Evolutionary conservation across 805 yeast genomes (phyloP).

Genomic region (Diddensiella caesifluorescens): DNA sequence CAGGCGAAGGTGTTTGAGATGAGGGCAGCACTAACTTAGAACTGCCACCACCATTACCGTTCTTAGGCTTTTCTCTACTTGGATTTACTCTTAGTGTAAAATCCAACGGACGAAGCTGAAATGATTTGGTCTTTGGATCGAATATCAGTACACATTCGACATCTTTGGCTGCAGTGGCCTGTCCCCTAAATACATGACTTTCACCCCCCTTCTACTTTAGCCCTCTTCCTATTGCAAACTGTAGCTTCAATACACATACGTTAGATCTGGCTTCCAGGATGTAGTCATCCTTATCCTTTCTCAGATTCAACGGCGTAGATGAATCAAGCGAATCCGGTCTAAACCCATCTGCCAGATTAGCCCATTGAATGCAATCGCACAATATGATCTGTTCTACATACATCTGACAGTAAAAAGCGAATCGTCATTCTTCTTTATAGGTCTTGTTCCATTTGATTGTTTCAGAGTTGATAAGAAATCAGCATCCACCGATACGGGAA

Average conservation of each 20-base stretch:
- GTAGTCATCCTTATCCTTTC: constrained; percentile 21
- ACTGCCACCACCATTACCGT: no score
- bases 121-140: constrained; percentile 48
- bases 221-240: not conserved
- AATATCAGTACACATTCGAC: constrained; percentile 72
- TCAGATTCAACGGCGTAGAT: constrained; percentile 11
- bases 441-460: not conserved
- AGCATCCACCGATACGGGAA: constrained; percentile 12
- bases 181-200: constrained; percentile 25
- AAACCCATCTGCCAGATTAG: constrained; percentile 19
- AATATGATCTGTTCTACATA: not conserved
- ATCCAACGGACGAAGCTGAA: constrained; percentile 25
- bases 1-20: not conserved
- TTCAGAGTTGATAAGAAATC: not conserved
- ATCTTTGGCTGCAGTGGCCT: constrained; percentile 24
- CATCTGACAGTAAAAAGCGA: constrained; percentile 9
- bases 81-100: constrained; percentile 20
- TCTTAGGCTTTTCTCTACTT: constrained; percentile 19
- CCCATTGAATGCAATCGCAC: not conserved
- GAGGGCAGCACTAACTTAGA: no score
- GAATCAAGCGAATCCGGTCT: constrained; percentile 22
- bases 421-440: not conserved
- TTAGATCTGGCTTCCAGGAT: constrained; percentile 9
- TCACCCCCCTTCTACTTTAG: constrained; percentile 5
- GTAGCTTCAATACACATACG: no score